Conservation (phyloP, 2,329 filamentous ascomycete genomes). For the Penicillium sclerotiorum region DNA sequence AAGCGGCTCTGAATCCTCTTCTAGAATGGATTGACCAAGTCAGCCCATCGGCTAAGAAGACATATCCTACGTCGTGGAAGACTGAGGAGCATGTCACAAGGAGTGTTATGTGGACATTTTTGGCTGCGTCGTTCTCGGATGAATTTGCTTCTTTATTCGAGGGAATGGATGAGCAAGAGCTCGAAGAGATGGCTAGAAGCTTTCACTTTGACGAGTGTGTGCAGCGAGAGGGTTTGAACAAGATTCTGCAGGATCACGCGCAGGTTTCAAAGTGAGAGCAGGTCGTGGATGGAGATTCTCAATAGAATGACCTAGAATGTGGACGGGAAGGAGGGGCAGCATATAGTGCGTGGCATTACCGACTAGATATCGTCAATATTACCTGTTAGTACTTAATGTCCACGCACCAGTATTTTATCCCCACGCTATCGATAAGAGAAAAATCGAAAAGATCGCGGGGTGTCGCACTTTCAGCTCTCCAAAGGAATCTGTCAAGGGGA, state of each 20-base stretch:
- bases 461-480: conserved; percentile 22
- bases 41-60: conserved; percentile 43
- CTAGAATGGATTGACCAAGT: conserved; percentile 50
- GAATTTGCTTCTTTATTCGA: conserved; percentile 61
- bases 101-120: conserved; percentile 50
- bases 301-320: neutral
- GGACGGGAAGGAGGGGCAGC: conserved; percentile 7
- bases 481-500: conserved; percentile 11
- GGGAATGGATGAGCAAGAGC: conserved; percentile 53
- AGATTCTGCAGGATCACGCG: conserved; percentile 52
- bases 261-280: conserved; percentile 3
- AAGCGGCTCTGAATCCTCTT: conserved; percentile 48
- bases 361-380: neutral
- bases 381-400: too few relatives aligned
- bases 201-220: conserved; percentile 60
- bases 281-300: neutral
- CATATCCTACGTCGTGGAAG: conserved; percentile 54
- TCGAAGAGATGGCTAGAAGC: conserved; percentile 58
- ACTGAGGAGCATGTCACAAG: conserved; percentile 54
- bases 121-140: conserved; percentile 55
- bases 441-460: conserved; percentile 31
- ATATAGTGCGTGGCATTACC: conserved; percentile 6
- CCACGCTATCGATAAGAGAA: conserved; percentile 32
- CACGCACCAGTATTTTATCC: conserved; percentile 11
- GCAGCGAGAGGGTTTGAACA: conserved; percentile 55